phyloP scores from a whole-genome alignment of 2,329 filamentous ascomycete species.

The Hypoxylon rubiginosum region DNA sequence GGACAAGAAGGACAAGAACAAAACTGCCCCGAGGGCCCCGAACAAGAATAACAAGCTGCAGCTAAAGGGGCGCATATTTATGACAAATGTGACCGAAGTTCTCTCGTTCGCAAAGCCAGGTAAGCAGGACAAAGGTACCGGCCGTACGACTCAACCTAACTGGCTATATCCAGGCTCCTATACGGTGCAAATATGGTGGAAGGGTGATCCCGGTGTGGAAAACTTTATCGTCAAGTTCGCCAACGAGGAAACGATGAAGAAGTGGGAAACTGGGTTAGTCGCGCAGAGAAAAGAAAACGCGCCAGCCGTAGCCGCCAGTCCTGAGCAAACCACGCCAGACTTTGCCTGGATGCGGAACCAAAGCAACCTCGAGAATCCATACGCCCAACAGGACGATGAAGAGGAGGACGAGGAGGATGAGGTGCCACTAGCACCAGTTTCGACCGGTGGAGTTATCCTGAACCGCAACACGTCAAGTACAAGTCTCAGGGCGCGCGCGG shows the following conservation, averaged over 20 bases:
- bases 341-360: conserved; percentile 84
- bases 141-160: conserved; percentile 20
- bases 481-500: conserved; percentile 81
- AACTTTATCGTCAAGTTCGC: conserved; percentile 95
- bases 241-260: conserved; percentile 92
- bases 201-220: conserved; percentile 93
- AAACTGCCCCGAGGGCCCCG: conserved; percentile 68
- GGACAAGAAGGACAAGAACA: conserved; percentile 78
- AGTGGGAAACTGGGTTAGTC: conserved; percentile 87
- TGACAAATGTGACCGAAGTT: conserved; percentile 98
- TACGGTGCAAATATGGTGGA: conserved; percentile 98
- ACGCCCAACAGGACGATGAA: conserved; percentile 74
- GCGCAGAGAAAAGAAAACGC: conserved; percentile 76
- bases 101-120: conserved; percentile 88
- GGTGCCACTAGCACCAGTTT: conserved; percentile 38
- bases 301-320: conserved; percentile 61
- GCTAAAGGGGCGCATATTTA: conserved; percentile 97
- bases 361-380: conserved; percentile 82
- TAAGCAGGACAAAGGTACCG: conserved; percentile 60
- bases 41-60: conserved; percentile 86
- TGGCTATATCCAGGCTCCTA: conserved; percentile 76
- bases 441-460: conserved; percentile 56
- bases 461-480: conserved; percentile 79
- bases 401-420: conserved; percentile 70
- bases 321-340: conserved; percentile 72